Conservation (phyloP, 441 rosid genomes). For the Syzygium syzygioides region DNA sequence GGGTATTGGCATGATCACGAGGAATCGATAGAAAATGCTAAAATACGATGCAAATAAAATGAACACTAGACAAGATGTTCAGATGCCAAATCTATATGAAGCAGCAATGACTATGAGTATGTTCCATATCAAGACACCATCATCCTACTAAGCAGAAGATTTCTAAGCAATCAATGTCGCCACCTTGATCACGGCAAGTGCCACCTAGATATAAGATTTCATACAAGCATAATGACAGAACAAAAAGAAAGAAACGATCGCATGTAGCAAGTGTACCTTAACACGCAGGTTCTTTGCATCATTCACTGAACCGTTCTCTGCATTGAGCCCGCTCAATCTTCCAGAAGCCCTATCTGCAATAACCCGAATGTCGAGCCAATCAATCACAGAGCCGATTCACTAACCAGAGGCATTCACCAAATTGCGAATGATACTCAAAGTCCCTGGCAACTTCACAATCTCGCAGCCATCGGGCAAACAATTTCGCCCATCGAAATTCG, state of each 20-base stretch:
- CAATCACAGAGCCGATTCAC: slow-evolving; percentile 7
- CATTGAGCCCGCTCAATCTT: slow-evolving; percentile 38
- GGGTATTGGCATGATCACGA: background rate
- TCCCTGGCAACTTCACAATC: background rate
- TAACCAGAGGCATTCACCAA: slow-evolving; percentile 3
- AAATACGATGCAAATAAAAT: background rate
- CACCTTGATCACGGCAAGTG: background rate
- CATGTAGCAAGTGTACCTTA: slow-evolving; percentile 40
- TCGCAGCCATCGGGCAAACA: background rate
- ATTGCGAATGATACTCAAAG: background rate
- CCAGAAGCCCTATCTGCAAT: slow-evolving; percentile 65
- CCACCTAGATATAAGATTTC: background rate
- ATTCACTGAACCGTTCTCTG: slow-evolving; percentile 38
- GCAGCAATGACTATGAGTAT: background rate
- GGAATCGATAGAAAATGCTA: background rate
- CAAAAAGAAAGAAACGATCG: background rate
- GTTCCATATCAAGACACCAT: background rate
- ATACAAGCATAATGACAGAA: background rate
- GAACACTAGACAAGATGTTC: background rate
- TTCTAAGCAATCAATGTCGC: background rate
- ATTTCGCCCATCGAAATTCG: background rate
- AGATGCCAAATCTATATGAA: background rate
- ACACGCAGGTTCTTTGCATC: slow-evolving; percentile 88
- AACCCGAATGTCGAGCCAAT: background rate
- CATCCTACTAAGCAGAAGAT: background rate